Evolutionary conservation across 306 rosid species (phyloP).

Genomic region (Nissolia schottii): DNA sequence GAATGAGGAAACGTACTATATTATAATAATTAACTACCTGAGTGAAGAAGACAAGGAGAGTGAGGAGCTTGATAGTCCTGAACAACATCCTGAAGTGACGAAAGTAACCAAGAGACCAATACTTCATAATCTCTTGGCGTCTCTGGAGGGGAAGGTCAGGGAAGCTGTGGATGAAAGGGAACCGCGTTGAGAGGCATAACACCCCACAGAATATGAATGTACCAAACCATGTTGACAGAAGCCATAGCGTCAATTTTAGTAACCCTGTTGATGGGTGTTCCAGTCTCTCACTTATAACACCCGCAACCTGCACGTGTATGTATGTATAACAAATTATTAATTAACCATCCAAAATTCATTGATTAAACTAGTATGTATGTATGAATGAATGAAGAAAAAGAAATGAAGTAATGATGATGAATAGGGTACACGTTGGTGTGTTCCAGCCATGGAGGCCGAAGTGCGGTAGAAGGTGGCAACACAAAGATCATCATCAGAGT

Average conservation of each 20-base stretch:
- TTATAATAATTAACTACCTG: conserved; percentile 42
- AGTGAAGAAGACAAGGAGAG: conserved; percentile 55
- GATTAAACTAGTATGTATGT: no score
- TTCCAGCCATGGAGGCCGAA: conserved; percentile 66
- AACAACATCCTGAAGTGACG: conserved; percentile 38
- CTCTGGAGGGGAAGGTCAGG: conserved; percentile 20
- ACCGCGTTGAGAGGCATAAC: conserved; percentile 23
- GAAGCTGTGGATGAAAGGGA: conserved; percentile 48
- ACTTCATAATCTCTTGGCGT: conserved; percentile 42
- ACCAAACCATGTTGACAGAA: conserved; percentile 64
- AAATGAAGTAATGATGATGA: no score
- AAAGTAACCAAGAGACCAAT: conserved; percentile 50
- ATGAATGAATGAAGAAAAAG: neutral
- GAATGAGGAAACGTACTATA: no score
- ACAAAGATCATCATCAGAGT: conserved; percentile 4
- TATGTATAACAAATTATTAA: no score
- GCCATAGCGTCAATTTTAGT: conserved; percentile 36
- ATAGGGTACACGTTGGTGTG: conserved; percentile 55
- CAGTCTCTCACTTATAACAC: conserved; percentile 39
- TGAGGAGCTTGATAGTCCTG: conserved; percentile 51
- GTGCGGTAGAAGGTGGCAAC: conserved; percentile 37
- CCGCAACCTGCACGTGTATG: conserved; percentile 52
- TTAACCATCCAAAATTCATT: no score
- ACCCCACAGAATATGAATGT: conserved; percentile 48
- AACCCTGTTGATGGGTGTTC: conserved; percentile 50